These are phyloP conservation scores for Trypanosoma congolense DNA, from an alignment of 208 protist genomes.

Conservation along the genomic window DNA sequence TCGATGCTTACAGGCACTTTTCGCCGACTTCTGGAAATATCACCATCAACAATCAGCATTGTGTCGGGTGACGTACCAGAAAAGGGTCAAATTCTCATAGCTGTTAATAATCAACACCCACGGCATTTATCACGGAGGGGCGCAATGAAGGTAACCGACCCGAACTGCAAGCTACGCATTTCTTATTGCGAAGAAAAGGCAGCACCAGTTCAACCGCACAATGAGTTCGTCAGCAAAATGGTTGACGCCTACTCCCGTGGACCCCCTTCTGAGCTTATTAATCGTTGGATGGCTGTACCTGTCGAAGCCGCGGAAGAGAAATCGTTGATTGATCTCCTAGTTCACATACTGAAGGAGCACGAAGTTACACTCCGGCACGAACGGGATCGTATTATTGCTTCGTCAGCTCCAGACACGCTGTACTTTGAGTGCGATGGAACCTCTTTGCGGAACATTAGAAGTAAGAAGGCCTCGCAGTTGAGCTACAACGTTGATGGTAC, in stretches of 20 bases:
- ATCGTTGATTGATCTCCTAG: slow-evolving; percentile 17
- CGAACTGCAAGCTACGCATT: slow-evolving; percentile 7
- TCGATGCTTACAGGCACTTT: slow-evolving; percentile 52
- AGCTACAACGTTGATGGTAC: slow-evolving; percentile 47
- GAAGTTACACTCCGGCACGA: slow-evolving; percentile 11
- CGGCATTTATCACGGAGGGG: slow-evolving; percentile 4
- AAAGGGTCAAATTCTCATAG: slow-evolving; percentile 2
- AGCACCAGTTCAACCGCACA: not conserved
- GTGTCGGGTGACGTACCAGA: slow-evolving; percentile 2
- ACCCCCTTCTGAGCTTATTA: slow-evolving; percentile 8
- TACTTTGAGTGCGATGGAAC: slow-evolving; percentile 59
- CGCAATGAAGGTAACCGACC: not conserved
- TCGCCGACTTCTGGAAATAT: slow-evolving; percentile 11
- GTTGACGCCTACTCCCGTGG: slow-evolving; percentile 10
- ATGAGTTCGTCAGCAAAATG: slow-evolving; percentile 14
- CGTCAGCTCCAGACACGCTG: slow-evolving; percentile 26
- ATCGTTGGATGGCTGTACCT: slow-evolving; percentile 18
- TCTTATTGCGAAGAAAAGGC: not conserved
- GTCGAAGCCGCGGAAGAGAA: slow-evolving; percentile 16
- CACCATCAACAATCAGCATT: slow-evolving; percentile 1
- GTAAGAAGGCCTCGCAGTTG: slow-evolving; percentile 38
- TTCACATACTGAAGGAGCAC: slow-evolving; percentile 16
- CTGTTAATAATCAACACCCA: slow-evolving; percentile 4
- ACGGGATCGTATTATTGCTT: not conserved
- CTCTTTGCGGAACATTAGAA: slow-evolving; percentile 67